phyloP scores from a whole-genome alignment of 2,329 filamentous ascomycete species.

The Fusarium sp. region DNA sequence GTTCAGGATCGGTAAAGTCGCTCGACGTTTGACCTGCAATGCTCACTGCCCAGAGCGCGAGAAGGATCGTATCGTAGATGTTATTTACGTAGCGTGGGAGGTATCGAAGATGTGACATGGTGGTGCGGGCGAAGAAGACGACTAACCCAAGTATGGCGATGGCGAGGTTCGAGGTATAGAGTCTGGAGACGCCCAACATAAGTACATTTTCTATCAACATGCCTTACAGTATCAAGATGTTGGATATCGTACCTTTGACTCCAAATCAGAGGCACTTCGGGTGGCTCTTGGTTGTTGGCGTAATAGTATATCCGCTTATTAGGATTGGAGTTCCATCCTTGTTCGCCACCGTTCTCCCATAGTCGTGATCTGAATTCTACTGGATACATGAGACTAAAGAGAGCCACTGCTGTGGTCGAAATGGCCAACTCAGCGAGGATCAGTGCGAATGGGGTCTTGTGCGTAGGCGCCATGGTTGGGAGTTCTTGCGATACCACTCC shows the following conservation, averaged over 20 bases:
- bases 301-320: conserved; percentile 44
- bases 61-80: conserved; percentile 45
- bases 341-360: conserved; percentile 43
- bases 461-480: conserved; percentile 11
- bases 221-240: fast-evolving
- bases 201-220: not conserved
- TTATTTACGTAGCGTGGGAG: conserved; percentile 38
- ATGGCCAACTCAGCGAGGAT: conserved; percentile 35
- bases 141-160: conserved; percentile 45
- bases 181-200: conserved; percentile 18
- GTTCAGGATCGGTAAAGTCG: conserved; percentile 40
- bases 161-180: conserved; percentile 44
- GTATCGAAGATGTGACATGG: conserved; percentile 37
- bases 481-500: not conserved
- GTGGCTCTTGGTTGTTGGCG: conserved; percentile 44
- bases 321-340: conserved; percentile 47
- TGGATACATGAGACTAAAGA: conserved; percentile 41
- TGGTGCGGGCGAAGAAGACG: conserved; percentile 40
- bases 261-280: conserved; percentile 43
- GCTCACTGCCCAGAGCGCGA: conserved; percentile 42
- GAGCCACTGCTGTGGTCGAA: not conserved
- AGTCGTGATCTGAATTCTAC: conserved; percentile 37
- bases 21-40: conserved; percentile 34
- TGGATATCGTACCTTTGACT: conserved; percentile 35
- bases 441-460: conserved; percentile 18